A percentile compares a stretch with the other conserved stretches of the same genome.
phyloP scores from a whole-genome alignment of 2,329 filamentous ascomycete species.

The Cadophora sp. region DNA sequence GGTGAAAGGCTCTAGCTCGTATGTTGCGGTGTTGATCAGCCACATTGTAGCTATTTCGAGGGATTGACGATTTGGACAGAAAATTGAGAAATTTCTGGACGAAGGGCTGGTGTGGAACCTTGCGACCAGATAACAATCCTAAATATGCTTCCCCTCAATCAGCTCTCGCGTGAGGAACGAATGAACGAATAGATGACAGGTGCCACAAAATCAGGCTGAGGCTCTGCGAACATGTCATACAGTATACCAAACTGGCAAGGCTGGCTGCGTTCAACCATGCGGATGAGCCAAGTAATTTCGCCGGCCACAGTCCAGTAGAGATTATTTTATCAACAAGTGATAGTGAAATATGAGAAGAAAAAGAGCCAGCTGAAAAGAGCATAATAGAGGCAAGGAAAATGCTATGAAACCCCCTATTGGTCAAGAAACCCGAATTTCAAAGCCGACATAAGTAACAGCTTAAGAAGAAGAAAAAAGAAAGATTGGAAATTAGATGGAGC shows the following conservation, averaged over 20 bases:
- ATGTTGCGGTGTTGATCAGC: not conserved
- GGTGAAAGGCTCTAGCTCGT: slow-evolving; percentile 8
- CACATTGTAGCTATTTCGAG: not conserved
- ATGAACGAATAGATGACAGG: not conserved
- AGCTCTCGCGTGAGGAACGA: not conserved
- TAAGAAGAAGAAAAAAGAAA: too few species aligned
- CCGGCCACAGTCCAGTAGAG: too few species aligned
- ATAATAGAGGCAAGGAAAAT: too few species aligned
- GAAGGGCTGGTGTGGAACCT: not conserved
- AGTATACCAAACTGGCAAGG: too few species aligned
- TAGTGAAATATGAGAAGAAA: too few species aligned
- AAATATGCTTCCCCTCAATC: not conserved
- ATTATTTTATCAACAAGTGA: too few species aligned
- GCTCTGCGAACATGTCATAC: not conserved
- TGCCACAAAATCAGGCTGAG: not conserved
- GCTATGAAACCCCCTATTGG: too few species aligned
- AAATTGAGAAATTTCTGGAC: not conserved
- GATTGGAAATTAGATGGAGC: not conserved
- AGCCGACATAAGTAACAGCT: too few species aligned
- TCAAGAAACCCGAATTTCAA: too few species aligned
- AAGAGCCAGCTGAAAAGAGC: too few species aligned
- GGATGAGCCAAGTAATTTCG: too few species aligned
- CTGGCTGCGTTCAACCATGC: too few species aligned
- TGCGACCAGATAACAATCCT: not conserved
- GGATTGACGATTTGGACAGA: not conserved